Conservation (phyloP, 257 asterid genomes). For the Solanum pimpinellifolium region DNA sequence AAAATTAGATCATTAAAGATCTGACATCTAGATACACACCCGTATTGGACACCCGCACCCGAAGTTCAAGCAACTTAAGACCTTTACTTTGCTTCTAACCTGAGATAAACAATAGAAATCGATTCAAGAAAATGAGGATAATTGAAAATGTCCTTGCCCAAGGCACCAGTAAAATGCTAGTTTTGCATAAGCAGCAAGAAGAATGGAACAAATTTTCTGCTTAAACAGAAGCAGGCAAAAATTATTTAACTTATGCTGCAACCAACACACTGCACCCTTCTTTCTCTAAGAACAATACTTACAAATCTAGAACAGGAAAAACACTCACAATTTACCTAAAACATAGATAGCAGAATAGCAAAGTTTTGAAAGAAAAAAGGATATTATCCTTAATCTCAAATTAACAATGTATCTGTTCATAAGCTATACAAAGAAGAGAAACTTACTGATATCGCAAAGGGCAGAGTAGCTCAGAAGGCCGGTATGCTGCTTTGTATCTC, state of each 20-base stretch:
- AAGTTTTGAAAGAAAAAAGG: not conserved
- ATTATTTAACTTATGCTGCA: not conserved
- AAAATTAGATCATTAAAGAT: not conserved
- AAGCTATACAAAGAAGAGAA: slow-evolving; percentile 1
- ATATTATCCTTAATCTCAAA: not conserved
- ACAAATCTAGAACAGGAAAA: not conserved
- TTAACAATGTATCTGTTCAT: not conserved
- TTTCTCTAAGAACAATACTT: not conserved
- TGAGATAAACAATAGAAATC: not conserved
- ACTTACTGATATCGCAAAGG: slow-evolving; percentile 92
- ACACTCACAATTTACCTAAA: not conserved
- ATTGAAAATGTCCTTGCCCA: not conserved
- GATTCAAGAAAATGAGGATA: not conserved
- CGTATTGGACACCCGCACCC: not conserved
- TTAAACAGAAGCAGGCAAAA: not conserved
- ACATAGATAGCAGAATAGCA: not conserved
- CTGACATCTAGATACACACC: not conserved
- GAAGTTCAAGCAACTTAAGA: not conserved
- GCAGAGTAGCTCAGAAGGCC: slow-evolving; percentile 95
- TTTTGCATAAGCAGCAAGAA: not conserved
- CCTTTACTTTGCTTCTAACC: not conserved
- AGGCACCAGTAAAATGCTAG: not conserved
- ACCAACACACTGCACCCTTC: not conserved
- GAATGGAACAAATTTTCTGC: not conserved
- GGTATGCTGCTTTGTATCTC: slow-evolving; percentile 94